Conservation (phyloP, 352 stramenopile species). For the Pythium graminicola region DNA sequence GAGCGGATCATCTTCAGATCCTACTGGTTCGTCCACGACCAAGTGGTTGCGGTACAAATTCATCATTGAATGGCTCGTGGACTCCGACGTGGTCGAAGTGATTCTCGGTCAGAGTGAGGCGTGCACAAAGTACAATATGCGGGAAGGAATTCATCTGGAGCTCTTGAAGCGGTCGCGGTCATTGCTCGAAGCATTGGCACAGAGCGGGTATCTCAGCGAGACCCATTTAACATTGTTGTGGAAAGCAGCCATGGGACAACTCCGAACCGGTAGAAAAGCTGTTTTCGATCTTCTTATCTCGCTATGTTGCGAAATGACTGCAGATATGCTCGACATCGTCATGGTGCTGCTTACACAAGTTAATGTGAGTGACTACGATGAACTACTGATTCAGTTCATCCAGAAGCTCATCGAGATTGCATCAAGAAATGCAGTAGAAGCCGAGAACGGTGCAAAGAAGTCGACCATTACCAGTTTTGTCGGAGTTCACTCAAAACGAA, state of each 20-base stretch:
- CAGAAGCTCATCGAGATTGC: constrained; percentile 69
- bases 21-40: constrained; percentile 16
- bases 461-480: constrained; percentile 52
- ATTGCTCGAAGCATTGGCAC: constrained; percentile 62
- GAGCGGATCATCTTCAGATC: constrained; percentile 13
- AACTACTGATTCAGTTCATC: constrained; percentile 71
- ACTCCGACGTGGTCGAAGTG: constrained; percentile 76
- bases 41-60: constrained; percentile 73
- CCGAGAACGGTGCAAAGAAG: constrained; percentile 68
- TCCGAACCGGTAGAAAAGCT: constrained; percentile 57
- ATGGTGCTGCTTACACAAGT: constrained; percentile 73
- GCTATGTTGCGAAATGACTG: constrained; percentile 55
- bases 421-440: constrained; percentile 61
- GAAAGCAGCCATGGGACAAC: constrained; percentile 60
- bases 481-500: constrained; percentile 38
- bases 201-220: constrained; percentile 50
- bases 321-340: constrained; percentile 72
- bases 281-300: constrained; percentile 71
- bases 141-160: constrained; percentile 75
- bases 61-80: constrained; percentile 70
- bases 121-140: constrained; percentile 62
- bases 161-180: constrained; percentile 69
- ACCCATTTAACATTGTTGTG: constrained; percentile 69
- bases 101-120: constrained; percentile 65
- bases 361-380: constrained; percentile 60